Evolutionary conservation across 495 filamentous ascomycete genomes (phyloP), one percentile per base, ranked within the genome.

Genomic region (Oidiodendron maius): DNA sequence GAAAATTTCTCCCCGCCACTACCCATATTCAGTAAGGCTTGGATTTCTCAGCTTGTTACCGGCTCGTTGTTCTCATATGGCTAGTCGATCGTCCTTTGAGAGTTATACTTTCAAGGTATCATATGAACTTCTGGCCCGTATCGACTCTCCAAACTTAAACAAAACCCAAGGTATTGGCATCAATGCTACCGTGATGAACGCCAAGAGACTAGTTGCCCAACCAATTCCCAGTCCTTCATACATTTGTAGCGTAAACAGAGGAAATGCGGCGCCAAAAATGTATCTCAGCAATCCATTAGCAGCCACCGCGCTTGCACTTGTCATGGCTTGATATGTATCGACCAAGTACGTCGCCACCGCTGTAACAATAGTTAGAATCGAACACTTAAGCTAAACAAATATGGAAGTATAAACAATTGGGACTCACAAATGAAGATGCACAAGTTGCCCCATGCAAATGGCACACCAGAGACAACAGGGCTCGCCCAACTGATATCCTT

Each of bases 391-490:
- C 56, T 24, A 56, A 47, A 37, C n/a, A 17, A 17, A 37, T 37
- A 15, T n/a, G 35, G 18, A 15, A n/a, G 13, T 12, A 21, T 5
- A 12, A 21, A 37, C 9, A 28, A 25, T 3, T 15, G 41, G 24
- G 5, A 13, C 24, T 34, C 15, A 53, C 43, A 40, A 25, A 75
- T 68, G 42, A 83, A 85, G 5, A 85, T 62, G 50, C 66, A 69
- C 4, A 86, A 54, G 58, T 82, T 84, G 2, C 82, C 83, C 73
- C 76, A 86, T 0, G 77, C 81, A 59, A 88, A 87, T 1, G 81
- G 69, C 20, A 83, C 63, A 4, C 79, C 73, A 3, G 80, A 71
- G 12, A 73, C 48, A 11, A 69, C 63, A 0, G 74, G 75, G 18
- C 59, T 62, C 9, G 68, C 65, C 71, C 73, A 72, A 13, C 58